phyloP scores from a whole-genome alignment of 352 stramenopile genomes.

The Globisporangium viniferum region DNA sequence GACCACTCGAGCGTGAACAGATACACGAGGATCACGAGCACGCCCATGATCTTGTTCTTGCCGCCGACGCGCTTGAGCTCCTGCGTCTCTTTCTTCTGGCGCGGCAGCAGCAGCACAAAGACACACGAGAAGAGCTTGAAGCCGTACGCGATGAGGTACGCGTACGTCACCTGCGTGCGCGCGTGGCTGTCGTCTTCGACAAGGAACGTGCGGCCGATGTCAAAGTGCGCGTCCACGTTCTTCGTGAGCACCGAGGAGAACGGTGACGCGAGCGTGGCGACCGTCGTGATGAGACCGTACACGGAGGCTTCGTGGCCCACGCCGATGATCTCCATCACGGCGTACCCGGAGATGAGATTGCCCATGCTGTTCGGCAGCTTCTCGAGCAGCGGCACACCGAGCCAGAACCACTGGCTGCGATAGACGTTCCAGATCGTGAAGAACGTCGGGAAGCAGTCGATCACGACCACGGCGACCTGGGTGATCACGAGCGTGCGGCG shows the following conservation, averaged over 20 bases:
- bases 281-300: conserved; percentile 24
- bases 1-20: conserved; percentile 31
- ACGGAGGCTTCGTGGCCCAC: conserved; percentile 23
- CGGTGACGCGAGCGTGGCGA: conserved; percentile 19
- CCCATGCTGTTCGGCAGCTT: conserved; percentile 21
- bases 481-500: conserved; percentile 15
- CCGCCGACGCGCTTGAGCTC: conserved; percentile 17
- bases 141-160: conserved; percentile 22
- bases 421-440: conserved; percentile 20
- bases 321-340: conserved; percentile 21
- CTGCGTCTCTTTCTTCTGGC: conserved; percentile 25
- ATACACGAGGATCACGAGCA: conserved; percentile 7
- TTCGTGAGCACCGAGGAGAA: conserved; percentile 21
- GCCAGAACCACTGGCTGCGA: conserved; percentile 24
- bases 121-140: conserved; percentile 22
- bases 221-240: conserved; percentile 17
- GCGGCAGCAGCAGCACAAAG: conserved; percentile 21
- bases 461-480: conserved; percentile 15
- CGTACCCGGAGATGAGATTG: conserved; percentile 20
- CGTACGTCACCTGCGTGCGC: conserved; percentile 24
- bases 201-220: conserved; percentile 17
- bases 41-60: conserved; percentile 14
- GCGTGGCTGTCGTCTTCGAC: conserved; percentile 17
- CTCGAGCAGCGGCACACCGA: conserved; percentile 19
- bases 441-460: conserved; percentile 21